phyloP scores from a whole-genome alignment of 352 stramenopile genomes.

The Globisporangium takayamanum region DNA sequence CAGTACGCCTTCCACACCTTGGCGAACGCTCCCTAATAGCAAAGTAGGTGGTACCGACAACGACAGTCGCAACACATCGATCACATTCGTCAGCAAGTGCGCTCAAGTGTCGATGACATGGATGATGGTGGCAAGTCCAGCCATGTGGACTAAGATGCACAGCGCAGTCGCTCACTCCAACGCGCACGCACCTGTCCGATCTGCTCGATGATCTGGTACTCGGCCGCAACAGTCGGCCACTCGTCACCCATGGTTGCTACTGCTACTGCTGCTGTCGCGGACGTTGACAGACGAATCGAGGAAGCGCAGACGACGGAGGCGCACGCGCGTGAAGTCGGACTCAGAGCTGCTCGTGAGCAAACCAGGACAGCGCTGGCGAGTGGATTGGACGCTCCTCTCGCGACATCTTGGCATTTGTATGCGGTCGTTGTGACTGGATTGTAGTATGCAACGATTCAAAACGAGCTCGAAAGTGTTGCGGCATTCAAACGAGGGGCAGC shows the following conservation, averaged over 20 bases:
- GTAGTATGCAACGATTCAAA: too few relatives aligned
- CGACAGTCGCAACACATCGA: neutral
- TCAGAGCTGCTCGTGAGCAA: too few relatives aligned
- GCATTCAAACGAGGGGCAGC: too few relatives aligned
- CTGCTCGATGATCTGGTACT: slow-evolving; percentile 89
- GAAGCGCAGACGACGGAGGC: neutral
- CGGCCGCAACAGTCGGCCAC: slow-evolving; percentile 74
- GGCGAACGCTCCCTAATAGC: slow-evolving; percentile 92
- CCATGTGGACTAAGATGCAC: neutral
- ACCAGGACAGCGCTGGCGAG: too few relatives aligned
- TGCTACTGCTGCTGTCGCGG: neutral
- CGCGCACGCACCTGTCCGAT: slow-evolving; percentile 59
- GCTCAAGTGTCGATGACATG: too few relatives aligned
- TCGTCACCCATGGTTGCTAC: slow-evolving; percentile 62
- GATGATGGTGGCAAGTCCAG: neutral
- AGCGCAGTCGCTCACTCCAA: neutral
- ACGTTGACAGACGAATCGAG: neutral
- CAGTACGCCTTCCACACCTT: slow-evolving; percentile 97
- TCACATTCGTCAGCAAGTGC: neutral
- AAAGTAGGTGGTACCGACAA: neutral
- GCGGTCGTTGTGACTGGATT: too few relatives aligned
- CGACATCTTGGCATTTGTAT: too few relatives aligned
- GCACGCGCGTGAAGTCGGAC: too few relatives aligned
- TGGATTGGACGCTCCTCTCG: too few relatives aligned
- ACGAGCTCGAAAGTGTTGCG: too few relatives aligned